These are phyloP conservation scores for Metschnikowia cerradonensis DNA, from an alignment of 805 yeast genomes.

Conservation along the genomic window DNA sequence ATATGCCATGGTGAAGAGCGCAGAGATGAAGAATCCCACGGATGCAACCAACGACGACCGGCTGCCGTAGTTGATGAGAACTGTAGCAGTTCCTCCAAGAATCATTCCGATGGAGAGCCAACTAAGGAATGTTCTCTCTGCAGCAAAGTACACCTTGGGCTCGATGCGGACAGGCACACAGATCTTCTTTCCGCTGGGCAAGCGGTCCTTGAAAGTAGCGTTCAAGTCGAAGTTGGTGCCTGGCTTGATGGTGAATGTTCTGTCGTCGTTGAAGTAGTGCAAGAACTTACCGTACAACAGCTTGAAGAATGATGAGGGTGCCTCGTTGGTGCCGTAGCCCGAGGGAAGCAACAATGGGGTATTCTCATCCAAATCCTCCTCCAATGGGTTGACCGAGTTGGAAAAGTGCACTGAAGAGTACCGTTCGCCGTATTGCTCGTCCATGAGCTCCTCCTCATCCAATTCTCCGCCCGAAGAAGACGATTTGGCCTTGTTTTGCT, in stretches of 20 bases:
- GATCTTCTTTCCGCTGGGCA: constrained; percentile 87
- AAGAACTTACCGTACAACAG: constrained; percentile 34
- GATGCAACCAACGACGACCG: constrained; percentile 68
- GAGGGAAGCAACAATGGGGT: constrained; percentile 42
- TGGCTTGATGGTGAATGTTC: constrained; percentile 41
- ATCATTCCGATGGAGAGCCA: constrained; percentile 92
- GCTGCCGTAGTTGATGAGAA: constrained; percentile 82
- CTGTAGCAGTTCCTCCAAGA: constrained; percentile 83
- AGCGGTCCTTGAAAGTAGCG: constrained; percentile 46
- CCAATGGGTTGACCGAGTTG: constrained; percentile 43
- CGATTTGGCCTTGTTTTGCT: constrained; percentile 26
- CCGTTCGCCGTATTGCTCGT: constrained; percentile 21
- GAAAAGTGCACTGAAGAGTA: constrained; percentile 41
- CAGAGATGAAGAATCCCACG: constrained; percentile 78
- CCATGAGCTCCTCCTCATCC: constrained; percentile 67
- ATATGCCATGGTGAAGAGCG: constrained; percentile 68
- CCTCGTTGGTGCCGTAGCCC: constrained; percentile 24
- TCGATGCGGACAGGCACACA: constrained; percentile 95
- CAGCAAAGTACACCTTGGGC: constrained; percentile 98
- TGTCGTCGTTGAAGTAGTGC: constrained; percentile 42
- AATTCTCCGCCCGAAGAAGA: constrained; percentile 52
- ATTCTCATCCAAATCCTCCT: constrained; percentile 47
- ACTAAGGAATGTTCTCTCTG: constrained; percentile 88
- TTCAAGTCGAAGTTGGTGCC: constrained; percentile 45
- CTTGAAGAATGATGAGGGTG: constrained; percentile 31